phyloP scores from a whole-genome alignment of 768 basidiomycete genomes.

The Lactarius vividus region DNA sequence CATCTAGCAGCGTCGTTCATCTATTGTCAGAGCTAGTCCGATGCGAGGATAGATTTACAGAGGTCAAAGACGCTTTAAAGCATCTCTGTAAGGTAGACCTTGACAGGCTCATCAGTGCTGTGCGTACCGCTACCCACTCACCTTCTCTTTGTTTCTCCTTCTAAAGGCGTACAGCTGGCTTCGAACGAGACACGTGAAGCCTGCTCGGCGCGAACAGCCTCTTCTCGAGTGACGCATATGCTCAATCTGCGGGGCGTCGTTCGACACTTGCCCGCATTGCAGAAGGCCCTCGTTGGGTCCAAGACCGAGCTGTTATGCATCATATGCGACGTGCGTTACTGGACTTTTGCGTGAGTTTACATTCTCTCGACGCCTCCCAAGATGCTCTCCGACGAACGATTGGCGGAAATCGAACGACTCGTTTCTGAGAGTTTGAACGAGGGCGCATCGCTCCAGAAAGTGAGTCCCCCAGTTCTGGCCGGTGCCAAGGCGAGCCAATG shows the following conservation, averaged over 20 bases:
- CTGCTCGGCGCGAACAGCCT: constrained; percentile 59
- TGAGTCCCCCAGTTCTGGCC: constrained; percentile 29
- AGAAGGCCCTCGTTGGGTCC: constrained; percentile 56
- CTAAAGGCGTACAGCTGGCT: constrained; percentile 50
- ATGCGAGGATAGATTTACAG: constrained; percentile 68
- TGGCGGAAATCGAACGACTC: constrained; percentile 57
- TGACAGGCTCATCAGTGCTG: constrained; percentile 79
- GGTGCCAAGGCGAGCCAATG: neutral
- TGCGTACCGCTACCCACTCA: constrained; percentile 32
- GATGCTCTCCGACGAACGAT: constrained; percentile 75
- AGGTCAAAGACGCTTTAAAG: constrained; percentile 66
- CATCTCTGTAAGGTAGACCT: constrained; percentile 78
- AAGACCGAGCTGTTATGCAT: constrained; percentile 60
- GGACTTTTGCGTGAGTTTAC: neutral
- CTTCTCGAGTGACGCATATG: constrained; percentile 71
- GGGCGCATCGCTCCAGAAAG: constrained; percentile 59
- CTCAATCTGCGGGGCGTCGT: constrained; percentile 75
- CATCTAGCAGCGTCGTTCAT: constrained; percentile 8
- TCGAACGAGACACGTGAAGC: constrained; percentile 56
- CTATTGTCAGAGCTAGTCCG: constrained; percentile 62
- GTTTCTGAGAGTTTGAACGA: constrained; percentile 72
- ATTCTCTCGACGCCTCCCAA: constrained; percentile 30
- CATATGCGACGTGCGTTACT: constrained; percentile 51
- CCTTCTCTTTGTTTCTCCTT: neutral
- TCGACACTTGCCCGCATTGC: constrained; percentile 59